phyloP scores from a whole-genome alignment of 1,284 basidiomycete genomes.

The Ceratobasidium sp. region DNA sequence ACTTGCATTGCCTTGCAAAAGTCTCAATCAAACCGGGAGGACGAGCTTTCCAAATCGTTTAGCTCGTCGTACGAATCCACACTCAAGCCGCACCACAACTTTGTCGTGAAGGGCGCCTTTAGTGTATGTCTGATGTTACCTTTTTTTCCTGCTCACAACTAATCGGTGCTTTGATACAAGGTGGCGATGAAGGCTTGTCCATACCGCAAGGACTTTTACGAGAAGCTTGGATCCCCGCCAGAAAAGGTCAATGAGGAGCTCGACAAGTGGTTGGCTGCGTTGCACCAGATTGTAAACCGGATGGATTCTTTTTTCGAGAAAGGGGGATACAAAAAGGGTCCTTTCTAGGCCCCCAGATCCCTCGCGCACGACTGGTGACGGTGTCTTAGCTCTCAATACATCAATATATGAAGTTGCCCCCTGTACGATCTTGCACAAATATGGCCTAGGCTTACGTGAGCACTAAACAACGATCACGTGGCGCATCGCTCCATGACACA shows the following conservation, averaged over 20 bases:
- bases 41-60: constrained; percentile 85
- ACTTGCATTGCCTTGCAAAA: constrained; percentile 87
- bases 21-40: constrained; percentile 74
- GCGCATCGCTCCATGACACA: background rate
- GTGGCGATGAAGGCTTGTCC: constrained; percentile 98
- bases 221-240: constrained; percentile 82
- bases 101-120: constrained; percentile 89
- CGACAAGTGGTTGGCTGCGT: constrained; percentile 81
- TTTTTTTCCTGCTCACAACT: background rate
- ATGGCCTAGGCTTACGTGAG: constrained; percentile 26
- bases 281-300: constrained; percentile 77
- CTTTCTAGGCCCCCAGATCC: background rate
- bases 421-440: background rate
- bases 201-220: constrained; percentile 90
- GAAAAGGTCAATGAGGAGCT: constrained; percentile 80
- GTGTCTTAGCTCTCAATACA: background rate
- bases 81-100: constrained; percentile 74
- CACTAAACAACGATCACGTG: constrained; percentile 39
- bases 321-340: constrained; percentile 73
- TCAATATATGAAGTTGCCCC: background rate
- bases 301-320: constrained; percentile 81
- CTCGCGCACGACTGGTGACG: background rate
- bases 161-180: constrained; percentile 59
- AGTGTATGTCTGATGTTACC: constrained; percentile 67
- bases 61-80: constrained; percentile 85